A percentile compares a stretch with the other conserved stretches of the same genome.
Conservation (phyloP, 306 rosid genomes). For the Crataegus laevigata region DNA sequence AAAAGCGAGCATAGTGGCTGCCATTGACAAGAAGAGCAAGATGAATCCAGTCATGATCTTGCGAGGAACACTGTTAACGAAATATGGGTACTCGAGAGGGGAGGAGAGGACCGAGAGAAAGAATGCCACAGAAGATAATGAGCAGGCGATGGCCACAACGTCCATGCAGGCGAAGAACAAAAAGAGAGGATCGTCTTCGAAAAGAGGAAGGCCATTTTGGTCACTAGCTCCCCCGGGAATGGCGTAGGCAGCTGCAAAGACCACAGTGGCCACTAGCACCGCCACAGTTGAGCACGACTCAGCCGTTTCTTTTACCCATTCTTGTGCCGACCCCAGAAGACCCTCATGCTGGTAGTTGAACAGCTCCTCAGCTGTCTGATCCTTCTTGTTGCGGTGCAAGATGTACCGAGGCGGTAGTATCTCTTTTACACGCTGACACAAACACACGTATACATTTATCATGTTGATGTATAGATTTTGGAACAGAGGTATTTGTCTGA, state of each 20-base stretch:
- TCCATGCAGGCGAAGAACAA: conserved; percentile 28
- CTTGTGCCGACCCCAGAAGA: conserved; percentile 12
- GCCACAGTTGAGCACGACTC: conserved; percentile 27
- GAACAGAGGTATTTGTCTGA: not conserved
- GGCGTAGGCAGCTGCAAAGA: conserved; percentile 27
- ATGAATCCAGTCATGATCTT: conserved; percentile 18
- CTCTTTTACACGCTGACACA: not conserved
- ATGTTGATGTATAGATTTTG: not conserved
- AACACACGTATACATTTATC: not conserved
- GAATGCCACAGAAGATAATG: conserved; percentile 26
- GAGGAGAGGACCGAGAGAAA: conserved; percentile 32
- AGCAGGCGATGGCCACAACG: conserved; percentile 20
- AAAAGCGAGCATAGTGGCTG: conserved; percentile 27
- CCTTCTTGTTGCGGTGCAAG: not conserved
- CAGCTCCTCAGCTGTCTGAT: not conserved
- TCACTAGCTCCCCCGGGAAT: conserved; percentile 7
- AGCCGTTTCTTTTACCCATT: conserved; percentile 25
- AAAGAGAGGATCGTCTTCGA: conserved; percentile 11
- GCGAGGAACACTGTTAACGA: conserved; percentile 10
- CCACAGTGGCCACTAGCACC: conserved; percentile 25
- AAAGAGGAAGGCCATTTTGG: not conserved
- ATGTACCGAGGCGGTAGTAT: not conserved
- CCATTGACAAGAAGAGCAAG: conserved; percentile 22
- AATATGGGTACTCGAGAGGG: conserved; percentile 19
- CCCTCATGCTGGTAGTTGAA: not conserved